phyloP scores from a whole-genome alignment of 148 eudicot species.

The Arctostaphylos glauca region DNA sequence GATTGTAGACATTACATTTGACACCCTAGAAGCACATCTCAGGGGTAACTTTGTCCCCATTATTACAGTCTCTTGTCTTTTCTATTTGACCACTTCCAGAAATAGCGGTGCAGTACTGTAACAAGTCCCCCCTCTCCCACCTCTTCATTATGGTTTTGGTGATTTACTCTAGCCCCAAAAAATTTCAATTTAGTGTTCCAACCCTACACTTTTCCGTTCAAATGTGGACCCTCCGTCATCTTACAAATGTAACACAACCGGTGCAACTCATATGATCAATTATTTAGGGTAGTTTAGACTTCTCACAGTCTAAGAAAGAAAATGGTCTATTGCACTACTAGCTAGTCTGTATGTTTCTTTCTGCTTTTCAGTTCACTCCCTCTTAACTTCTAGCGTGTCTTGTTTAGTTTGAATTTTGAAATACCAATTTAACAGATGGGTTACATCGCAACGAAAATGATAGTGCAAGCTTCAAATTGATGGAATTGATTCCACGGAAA shows the following conservation, averaged over 20 bases:
- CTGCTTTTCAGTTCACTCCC: too few species aligned
- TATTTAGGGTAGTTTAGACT: too few species aligned
- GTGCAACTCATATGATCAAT: too few species aligned
- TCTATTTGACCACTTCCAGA: not conserved
- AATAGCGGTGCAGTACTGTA: not conserved
- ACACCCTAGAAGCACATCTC: not conserved
- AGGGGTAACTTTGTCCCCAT: not conserved
- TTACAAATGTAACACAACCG: too few species aligned
- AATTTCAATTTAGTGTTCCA: too few species aligned
- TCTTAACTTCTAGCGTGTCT: too few species aligned
- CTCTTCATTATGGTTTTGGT: not conserved
- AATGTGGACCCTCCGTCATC: not conserved
- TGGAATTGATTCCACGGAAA: not conserved
- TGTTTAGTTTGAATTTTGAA: too few species aligned
- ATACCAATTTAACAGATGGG: too few species aligned
- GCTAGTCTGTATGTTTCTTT: too few species aligned
- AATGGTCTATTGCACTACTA: too few species aligned
- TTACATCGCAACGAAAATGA: not conserved
- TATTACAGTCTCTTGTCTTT: not conserved
- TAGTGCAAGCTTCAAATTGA: not conserved
- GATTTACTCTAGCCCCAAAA: not conserved
- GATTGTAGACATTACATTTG: not conserved
- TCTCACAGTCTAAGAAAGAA: too few species aligned
- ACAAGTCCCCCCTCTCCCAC: conserved; percentile 1
- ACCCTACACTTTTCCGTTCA: not conserved